These are phyloP conservation scores for Taphrina communis DNA, from an alignment of 1,139 yeast genomes.

Conservation along the genomic window DNA sequence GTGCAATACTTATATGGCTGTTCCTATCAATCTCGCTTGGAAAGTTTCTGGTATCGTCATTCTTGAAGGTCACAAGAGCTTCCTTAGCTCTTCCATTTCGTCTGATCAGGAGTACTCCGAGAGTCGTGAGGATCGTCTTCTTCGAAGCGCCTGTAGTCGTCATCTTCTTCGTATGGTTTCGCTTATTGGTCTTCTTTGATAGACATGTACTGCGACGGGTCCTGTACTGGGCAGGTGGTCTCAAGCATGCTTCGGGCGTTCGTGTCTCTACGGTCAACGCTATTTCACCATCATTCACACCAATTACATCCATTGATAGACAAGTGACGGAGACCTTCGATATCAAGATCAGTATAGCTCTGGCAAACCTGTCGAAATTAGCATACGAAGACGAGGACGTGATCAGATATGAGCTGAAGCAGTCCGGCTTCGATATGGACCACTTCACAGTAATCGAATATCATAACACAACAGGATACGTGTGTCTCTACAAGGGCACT, in stretches of 20 bases:
- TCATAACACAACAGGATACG: conserved; percentile 35
- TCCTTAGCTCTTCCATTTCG: conserved; percentile 24
- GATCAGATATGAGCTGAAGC: conserved; percentile 16
- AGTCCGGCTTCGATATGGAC: conserved; percentile 28
- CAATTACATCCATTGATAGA: conserved; percentile 4
- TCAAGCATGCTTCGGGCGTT: conserved; percentile 32
- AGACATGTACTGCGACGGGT: conserved; percentile 18
- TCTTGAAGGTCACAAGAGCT: conserved; percentile 1
- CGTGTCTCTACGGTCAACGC: conserved; percentile 35
- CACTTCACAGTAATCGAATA: conserved; percentile 18
- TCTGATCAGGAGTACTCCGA: conserved; percentile 24
- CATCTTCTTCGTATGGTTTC: conserved; percentile 31
- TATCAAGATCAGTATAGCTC: conserved; percentile 20
- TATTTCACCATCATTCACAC: conserved; percentile 30
- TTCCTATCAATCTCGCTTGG: conserved; percentile 28
- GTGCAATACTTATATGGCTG: conserved; percentile 7
- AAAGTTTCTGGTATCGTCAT: conserved; percentile 9
- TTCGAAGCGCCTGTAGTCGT: conserved; percentile 33
- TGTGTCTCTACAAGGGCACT: conserved; percentile 18
- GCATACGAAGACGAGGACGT: conserved; percentile 38
- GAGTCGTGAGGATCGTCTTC: conserved; percentile 15
- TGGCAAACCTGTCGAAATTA: conserved; percentile 34
- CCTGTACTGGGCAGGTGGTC: conserved; percentile 22
- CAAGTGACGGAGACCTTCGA: conserved; percentile 4
- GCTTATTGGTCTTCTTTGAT: conserved; percentile 31